A percentile compares a stretch with the other conserved stretches of the same genome.
phyloP scores from a whole-genome alignment of 331 rosid genomes.

The Acacia concinna region DNA sequence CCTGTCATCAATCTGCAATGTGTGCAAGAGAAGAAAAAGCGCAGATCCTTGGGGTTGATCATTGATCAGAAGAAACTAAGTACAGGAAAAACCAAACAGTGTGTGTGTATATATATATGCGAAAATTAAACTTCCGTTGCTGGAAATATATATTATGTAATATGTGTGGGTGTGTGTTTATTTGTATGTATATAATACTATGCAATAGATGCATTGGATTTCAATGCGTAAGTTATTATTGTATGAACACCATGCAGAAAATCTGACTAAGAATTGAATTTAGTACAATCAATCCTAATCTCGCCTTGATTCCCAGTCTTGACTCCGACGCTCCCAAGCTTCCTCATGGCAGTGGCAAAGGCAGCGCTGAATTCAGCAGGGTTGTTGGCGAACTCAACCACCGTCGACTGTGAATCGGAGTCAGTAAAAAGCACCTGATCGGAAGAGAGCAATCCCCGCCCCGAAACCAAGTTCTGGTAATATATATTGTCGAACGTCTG shows the following conservation, averaged over 20 bases:
- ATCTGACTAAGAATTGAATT: slow-evolving; percentile 46
- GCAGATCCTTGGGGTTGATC: not conserved
- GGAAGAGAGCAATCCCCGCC: slow-evolving; percentile 55
- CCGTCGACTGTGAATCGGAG: slow-evolving; percentile 40
- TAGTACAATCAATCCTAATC: slow-evolving; percentile 58
- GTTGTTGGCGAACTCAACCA: slow-evolving; percentile 52
- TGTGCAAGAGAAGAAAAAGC: not conserved
- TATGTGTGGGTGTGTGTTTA: too few relatives aligned
- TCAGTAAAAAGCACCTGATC: slow-evolving; percentile 63
- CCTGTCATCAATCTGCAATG: not conserved
- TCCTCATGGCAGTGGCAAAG: slow-evolving; percentile 59
- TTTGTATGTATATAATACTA: too few relatives aligned
- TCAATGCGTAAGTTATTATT: not conserved
- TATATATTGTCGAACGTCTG: slow-evolving; percentile 53
- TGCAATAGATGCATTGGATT: not conserved
- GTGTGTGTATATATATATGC: not conserved
- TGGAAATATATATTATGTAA: not conserved
- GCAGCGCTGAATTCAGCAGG: slow-evolving; percentile 44
- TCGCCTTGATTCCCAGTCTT: slow-evolving; percentile 62
- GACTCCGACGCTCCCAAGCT: slow-evolving; percentile 74
- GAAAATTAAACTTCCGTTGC: not conserved
- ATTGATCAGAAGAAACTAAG: not conserved
- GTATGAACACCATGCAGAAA: not conserved
- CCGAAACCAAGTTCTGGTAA: slow-evolving; percentile 50
- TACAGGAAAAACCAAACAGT: not conserved